Evolutionary conservation across 2,329 filamentous ascomycete species (phyloP).

Genomic region (Colletotrichum cordylinicola): DNA sequence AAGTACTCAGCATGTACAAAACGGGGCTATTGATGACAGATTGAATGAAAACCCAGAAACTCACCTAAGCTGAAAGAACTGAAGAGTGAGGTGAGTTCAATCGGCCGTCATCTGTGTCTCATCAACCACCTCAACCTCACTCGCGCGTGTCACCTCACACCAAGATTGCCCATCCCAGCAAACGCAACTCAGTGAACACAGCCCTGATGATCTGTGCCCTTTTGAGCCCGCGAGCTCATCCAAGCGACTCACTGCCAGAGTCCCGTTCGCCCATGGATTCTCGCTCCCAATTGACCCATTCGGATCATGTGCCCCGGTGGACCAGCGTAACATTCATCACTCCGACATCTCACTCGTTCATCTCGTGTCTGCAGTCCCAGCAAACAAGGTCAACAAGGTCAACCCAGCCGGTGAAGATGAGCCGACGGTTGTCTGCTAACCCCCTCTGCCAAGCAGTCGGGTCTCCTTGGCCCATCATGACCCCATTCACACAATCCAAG

Average conservation of each 20-base stretch:
- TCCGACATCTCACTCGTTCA: not conserved
- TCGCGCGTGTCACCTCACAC: not conserved
- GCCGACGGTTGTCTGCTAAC: not conserved
- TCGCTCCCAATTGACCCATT: conserved; percentile 12
- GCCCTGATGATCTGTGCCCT: not conserved
- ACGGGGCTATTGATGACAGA: too few relatives aligned
- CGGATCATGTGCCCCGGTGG: not conserved
- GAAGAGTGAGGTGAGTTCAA: not conserved
- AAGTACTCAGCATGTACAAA: not conserved
- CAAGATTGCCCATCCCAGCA: not conserved
- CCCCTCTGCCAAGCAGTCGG: conserved; percentile 1
- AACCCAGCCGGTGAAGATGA: not conserved
- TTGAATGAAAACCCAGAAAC: not conserved
- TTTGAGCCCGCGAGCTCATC: not conserved
- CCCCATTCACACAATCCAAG: not conserved
- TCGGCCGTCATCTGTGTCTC: not conserved
- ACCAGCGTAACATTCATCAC: not conserved
- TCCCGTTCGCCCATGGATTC: not conserved
- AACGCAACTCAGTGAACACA: not conserved
- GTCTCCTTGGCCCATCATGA: not conserved
- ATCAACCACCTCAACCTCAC: not conserved
- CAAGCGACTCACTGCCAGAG: not conserved
- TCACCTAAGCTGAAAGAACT: not conserved
- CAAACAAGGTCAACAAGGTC: not conserved
- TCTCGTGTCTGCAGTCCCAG: conserved; percentile 5